Conservation (phyloP, 257 asterid species). For the Solanum chilense region DNA sequence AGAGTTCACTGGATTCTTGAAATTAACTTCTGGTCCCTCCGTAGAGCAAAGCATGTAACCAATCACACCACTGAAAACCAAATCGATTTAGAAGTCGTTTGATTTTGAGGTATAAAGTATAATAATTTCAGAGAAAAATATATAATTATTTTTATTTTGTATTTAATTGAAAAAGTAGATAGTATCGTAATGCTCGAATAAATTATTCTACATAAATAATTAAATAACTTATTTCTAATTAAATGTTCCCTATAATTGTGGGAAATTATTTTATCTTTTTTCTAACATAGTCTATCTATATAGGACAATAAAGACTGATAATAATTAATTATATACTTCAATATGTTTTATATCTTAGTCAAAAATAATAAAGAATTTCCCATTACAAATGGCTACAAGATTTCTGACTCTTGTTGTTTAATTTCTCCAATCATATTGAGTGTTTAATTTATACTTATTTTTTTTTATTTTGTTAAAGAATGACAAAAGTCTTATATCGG, state of each 20-base stretch:
- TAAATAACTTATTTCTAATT: too few relatives aligned
- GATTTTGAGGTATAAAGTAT: too few relatives aligned
- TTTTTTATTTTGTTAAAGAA: too few relatives aligned
- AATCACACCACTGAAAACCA: slow-evolving; percentile 18
- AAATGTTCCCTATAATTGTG: too few relatives aligned
- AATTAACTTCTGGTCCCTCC: slow-evolving; percentile 23
- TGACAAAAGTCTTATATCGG: rapidly evolving
- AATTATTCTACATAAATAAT: too few relatives aligned
- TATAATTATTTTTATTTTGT: too few relatives aligned
- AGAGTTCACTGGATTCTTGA: slow-evolving; percentile 22
- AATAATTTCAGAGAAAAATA: too few relatives aligned
- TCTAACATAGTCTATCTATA: background rate
- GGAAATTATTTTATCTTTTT: too few relatives aligned
- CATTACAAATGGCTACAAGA: background rate
- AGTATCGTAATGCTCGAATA: too few relatives aligned
- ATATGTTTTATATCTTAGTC: background rate
- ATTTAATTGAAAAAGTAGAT: too few relatives aligned
- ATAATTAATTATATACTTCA: background rate
- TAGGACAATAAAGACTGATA: background rate
- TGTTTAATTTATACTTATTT: background rate
- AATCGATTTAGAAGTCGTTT: background rate
- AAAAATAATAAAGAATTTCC: background rate
- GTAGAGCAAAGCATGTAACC: slow-evolving; percentile 31
- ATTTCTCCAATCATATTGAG: background rate
- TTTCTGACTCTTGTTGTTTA: background rate